A percentile compares a stretch with the other conserved stretches of the same genome.
phyloP scores from a whole-genome alignment of 768 basidiomycete genomes.

The Brasilioporus rufonigricans region DNA sequence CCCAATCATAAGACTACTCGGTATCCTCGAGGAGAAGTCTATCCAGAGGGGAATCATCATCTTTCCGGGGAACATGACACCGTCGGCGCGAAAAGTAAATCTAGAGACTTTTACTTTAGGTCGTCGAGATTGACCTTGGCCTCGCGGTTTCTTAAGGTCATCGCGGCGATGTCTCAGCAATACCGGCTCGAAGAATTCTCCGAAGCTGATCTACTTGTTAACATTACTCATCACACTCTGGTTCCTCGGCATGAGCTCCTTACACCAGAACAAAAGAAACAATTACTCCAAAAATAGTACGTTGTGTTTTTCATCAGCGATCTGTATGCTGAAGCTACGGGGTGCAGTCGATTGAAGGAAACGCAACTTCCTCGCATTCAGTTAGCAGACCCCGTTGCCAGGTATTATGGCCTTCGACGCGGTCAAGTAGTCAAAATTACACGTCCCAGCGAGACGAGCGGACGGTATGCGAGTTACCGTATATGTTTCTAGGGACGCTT shows the following conservation, averaged over 20 bases:
- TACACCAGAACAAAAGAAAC: constrained; percentile 79
- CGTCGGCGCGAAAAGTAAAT: constrained; percentile 88
- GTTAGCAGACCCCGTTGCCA: constrained; percentile 93
- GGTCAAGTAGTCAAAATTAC: constrained; percentile 99
- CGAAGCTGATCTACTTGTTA: constrained; percentile 93
- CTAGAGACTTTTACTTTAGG: not conserved
- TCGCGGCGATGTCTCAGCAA: constrained; percentile 82
- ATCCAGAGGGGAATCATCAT: constrained; percentile 93
- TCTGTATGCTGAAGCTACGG: constrained; percentile 7
- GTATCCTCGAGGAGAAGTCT: constrained; percentile 86
- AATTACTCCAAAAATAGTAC: constrained; percentile 89
- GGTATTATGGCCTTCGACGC: constrained; percentile 93
- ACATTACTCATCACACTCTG: constrained; percentile 94
- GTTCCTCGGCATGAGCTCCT: constrained; percentile 93
- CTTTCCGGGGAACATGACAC: constrained; percentile 95
- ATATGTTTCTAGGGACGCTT: constrained; percentile 66
- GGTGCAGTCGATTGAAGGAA: constrained; percentile 86
- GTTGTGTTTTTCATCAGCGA: constrained; percentile 33
- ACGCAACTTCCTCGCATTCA: constrained; percentile 98
- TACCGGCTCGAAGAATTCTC: constrained; percentile 95
- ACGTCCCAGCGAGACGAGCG: constrained; percentile 93
- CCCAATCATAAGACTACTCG: constrained; percentile 61
- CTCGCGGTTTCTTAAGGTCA: constrained; percentile 56
- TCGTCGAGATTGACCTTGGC: not conserved
- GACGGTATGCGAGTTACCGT: constrained; percentile 89